Conservation (phyloP, 108 stramenopile species). For the Skeletonema grethae region DNA sequence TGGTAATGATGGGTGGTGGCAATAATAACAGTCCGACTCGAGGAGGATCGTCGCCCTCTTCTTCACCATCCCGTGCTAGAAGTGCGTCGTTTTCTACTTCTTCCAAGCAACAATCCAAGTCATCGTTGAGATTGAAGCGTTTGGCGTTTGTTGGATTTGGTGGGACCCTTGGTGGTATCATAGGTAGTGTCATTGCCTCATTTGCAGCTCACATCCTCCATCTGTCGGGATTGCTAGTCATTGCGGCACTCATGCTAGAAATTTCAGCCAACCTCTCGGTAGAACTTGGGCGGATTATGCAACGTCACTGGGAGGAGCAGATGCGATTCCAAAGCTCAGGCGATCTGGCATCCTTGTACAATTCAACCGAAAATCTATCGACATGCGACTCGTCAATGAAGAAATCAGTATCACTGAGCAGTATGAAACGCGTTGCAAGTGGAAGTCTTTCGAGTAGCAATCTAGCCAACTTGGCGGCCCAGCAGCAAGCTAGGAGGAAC, state of each 20-base stretch:
- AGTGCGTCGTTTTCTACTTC: neutral
- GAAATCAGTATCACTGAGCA: conserved; percentile 66
- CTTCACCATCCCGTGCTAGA: conserved; percentile 3
- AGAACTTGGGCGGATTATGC: conserved; percentile 88
- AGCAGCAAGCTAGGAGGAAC: conserved; percentile 15
- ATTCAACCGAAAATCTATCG: conserved; percentile 26
- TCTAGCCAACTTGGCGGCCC: conserved; percentile 17
- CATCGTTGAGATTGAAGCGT: conserved; percentile 62
- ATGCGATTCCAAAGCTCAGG: conserved; percentile 59
- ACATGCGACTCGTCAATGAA: conserved; percentile 60
- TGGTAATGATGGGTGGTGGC: conserved; percentile 18
- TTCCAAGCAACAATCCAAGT: conserved; percentile 17
- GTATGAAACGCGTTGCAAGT: conserved; percentile 85
- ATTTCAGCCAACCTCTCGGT: conserved; percentile 77
- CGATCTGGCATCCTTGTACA: conserved; percentile 64
- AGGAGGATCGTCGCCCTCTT: neutral
- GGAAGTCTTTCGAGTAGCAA: conserved; percentile 61
- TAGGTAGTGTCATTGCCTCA: conserved; percentile 79
- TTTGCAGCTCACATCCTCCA: conserved; percentile 68
- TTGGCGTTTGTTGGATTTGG: conserved; percentile 86
- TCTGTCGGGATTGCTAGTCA: conserved; percentile 70
- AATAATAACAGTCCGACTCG: neutral
- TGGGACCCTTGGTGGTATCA: conserved; percentile 85
- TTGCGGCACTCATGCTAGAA: conserved; percentile 77
- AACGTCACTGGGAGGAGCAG: conserved; percentile 87